These are phyloP conservation scores for Myriangium duriaei DNA, from an alignment of 2,329 filamentous ascomycete genomes.

Conservation along the genomic window DNA sequence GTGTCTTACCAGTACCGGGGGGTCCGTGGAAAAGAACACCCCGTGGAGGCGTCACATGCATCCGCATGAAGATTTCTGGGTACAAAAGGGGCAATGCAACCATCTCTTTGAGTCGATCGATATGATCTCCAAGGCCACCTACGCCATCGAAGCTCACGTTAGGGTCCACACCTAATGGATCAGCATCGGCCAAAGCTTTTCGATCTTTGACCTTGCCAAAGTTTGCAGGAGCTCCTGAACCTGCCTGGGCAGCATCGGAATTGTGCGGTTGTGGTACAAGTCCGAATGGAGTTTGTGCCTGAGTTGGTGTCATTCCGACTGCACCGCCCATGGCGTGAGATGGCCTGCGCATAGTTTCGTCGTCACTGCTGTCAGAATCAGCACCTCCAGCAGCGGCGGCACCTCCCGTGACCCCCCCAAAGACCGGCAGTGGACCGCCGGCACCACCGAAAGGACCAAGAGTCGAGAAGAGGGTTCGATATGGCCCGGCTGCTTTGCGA, in stretches of 20 bases:
- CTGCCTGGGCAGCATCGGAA: slow-evolving; percentile 42
- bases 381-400: slow-evolving; percentile 62
- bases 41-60: slow-evolving; percentile 85
- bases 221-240: slow-evolving; percentile 54
- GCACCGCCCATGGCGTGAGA: slow-evolving; percentile 43
- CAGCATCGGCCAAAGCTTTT: slow-evolving; percentile 82
- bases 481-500: slow-evolving; percentile 47
- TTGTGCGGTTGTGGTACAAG: slow-evolving; percentile 47
- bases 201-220: slow-evolving; percentile 89
- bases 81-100: slow-evolving; percentile 88
- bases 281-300: slow-evolving; percentile 32
- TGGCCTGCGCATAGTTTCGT: slow-evolving; percentile 62
- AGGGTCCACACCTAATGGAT: slow-evolving; percentile 84
- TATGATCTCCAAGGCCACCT: slow-evolving; percentile 82
- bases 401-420: slow-evolving; percentile 58
- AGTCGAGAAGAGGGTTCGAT: slow-evolving; percentile 75
- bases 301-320: slow-evolving; percentile 52
- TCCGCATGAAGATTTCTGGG: slow-evolving; percentile 81
- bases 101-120: slow-evolving; percentile 98
- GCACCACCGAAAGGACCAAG: slow-evolving; percentile 88
- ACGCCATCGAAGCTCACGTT: slow-evolving; percentile 91
- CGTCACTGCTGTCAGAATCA: slow-evolving; percentile 94
- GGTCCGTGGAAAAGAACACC: slow-evolving; percentile 95
- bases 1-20: slow-evolving; percentile 91
- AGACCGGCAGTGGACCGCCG: slow-evolving; percentile 56